Percentiles rank a stretch among this genome's conserved stretches.
Evolutionary conservation across 169 alveolate species (phyloP).

Genomic region (Plasmodium cynomolgi): DNA sequence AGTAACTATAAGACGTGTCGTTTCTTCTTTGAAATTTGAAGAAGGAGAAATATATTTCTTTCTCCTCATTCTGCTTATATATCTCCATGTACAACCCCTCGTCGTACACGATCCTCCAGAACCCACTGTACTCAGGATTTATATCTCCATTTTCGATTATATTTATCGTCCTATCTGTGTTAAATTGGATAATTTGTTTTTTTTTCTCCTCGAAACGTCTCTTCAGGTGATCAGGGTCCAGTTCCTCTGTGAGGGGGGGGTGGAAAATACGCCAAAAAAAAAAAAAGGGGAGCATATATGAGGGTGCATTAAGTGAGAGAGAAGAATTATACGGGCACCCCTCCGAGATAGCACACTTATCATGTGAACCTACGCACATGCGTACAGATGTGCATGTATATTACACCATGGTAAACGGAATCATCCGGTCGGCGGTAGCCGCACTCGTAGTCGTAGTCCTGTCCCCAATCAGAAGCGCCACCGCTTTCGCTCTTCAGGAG

Average conservation of each 20-base stretch:
- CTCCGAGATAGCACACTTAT: neutral
- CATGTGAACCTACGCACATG: neutral
- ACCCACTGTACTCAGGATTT: conserved; percentile 24
- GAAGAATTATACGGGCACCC: neutral
- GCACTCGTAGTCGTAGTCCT: conserved; percentile 51
- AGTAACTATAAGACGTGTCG: conserved; percentile 48
- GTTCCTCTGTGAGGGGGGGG: neutral
- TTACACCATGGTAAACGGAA: conserved; percentile 64
- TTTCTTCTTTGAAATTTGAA: conserved; percentile 31
- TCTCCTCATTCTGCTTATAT: conserved; percentile 12
- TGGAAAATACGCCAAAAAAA: neutral
- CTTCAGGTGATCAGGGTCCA: conserved; percentile 39
- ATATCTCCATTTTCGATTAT: conserved; percentile 21
- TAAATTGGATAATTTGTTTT: conserved; percentile 19
- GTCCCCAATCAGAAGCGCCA: neutral
- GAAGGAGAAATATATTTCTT: conserved; percentile 65
- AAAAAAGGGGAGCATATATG: neutral
- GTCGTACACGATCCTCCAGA: conserved; percentile 69
- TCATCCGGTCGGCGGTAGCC: conserved; percentile 70
- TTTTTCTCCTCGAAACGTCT: conserved; percentile 25
- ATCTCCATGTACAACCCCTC: conserved; percentile 65
- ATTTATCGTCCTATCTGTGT: conserved; percentile 47
- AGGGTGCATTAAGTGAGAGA: neutral
- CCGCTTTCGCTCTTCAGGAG: conserved; percentile 7
- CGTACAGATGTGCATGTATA: neutral